Evolutionary conservation across 495 filamentous ascomycete genomes (phyloP).

Genomic region (Jackrogersella minutella): DNA sequence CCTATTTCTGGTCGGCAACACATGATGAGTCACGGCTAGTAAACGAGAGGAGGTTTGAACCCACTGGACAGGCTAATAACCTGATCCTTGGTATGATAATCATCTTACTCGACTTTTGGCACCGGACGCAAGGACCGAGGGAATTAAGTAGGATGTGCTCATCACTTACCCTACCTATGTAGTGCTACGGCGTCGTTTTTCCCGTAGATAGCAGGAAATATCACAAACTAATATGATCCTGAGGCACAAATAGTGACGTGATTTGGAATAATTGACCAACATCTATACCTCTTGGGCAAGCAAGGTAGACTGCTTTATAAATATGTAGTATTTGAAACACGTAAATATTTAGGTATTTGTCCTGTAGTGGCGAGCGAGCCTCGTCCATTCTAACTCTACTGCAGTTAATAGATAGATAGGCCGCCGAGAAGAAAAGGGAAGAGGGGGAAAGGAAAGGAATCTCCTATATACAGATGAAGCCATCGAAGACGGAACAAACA

Average conservation of each 20-base stretch:
- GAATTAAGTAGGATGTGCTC: conserved; percentile 18
- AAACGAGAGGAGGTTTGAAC: conserved; percentile 2
- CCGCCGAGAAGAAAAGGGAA: neutral
- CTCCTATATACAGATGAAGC: conserved; percentile 23
- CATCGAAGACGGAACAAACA: conserved; percentile 10
- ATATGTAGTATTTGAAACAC: no score
- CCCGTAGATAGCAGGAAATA: conserved; percentile 29
- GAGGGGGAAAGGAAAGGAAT: conserved; percentile 2
- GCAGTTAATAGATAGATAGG: conserved; percentile 4
- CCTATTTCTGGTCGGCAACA: neutral
- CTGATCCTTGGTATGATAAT: conserved; percentile 15
- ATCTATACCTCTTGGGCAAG: no score
- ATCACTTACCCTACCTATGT: conserved; percentile 9
- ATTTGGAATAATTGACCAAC: neutral
- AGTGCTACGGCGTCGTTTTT: conserved; percentile 18
- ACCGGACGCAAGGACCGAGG: neutral
- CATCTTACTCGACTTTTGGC: neutral
- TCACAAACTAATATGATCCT: conserved; percentile 9
- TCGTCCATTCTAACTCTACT: conserved; percentile 32
- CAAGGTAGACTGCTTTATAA: no score
- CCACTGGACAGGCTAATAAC: neutral
- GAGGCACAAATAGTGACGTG: neutral
- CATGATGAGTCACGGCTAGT: conserved; percentile 4
- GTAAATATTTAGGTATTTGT: neutral
- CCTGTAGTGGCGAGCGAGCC: conserved; percentile 30